These are phyloP conservation scores for Arachnopeziza araneosa DNA, from an alignment of 2,329 filamentous ascomycete genomes.

Conservation along the genomic window DNA sequence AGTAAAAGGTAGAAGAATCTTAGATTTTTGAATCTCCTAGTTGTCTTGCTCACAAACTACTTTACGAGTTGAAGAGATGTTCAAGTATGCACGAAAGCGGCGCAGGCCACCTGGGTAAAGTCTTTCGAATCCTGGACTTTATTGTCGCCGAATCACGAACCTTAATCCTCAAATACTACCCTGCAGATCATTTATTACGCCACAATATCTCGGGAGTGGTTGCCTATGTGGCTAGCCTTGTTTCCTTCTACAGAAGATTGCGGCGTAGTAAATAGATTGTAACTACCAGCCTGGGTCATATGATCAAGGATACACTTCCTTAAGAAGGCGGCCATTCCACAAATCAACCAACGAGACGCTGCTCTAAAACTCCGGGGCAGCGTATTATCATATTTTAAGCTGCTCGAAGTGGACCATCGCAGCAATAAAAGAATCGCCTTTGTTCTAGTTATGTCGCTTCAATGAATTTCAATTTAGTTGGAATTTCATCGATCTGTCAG, in stretches of 20 bases:
- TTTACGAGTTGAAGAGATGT: neutral
- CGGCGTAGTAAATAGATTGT: neutral
- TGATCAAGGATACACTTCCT: neutral
- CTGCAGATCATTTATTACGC: neutral
- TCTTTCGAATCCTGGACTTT: neutral
- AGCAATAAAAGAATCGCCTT: neutral
- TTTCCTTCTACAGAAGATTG: neutral
- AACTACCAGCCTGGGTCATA: neutral
- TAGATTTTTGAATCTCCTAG: too few relatives aligned
- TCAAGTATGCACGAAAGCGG: neutral
- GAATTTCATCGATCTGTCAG: neutral
- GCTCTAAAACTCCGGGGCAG: neutral
- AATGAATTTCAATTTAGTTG: neutral
- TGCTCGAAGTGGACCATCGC: neutral
- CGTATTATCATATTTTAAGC: neutral
- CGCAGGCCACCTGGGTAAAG: neutral
- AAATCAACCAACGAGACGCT: neutral
- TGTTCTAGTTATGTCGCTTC: neutral
- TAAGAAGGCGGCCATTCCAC: neutral
- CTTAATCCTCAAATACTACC: neutral
- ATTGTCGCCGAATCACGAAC: neutral
- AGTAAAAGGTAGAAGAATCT: too few relatives aligned
- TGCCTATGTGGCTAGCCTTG: neutral
- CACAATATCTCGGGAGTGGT: neutral
- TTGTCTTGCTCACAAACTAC: neutral